Percentiles rank a stretch among this genome's conserved stretches.
phyloP scores from a whole-genome alignment of 345 rosid species.

The Excoecaria cochinchinensis region DNA sequence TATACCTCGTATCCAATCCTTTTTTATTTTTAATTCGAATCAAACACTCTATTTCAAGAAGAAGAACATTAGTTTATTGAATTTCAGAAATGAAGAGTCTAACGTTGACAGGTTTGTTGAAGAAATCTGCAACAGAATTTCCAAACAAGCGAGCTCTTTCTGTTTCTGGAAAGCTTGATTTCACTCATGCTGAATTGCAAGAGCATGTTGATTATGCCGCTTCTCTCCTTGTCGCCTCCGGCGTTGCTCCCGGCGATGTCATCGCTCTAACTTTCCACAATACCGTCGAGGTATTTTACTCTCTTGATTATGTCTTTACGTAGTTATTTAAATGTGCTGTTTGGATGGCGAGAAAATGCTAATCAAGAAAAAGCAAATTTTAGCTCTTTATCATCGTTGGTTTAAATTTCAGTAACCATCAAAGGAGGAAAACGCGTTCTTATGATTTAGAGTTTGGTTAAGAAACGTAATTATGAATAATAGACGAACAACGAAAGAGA shows the following conservation, averaged over 20 bases:
- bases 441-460: not conserved
- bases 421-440: too few species aligned
- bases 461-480: not conserved
- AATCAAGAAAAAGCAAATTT: not conserved
- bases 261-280: conserved; percentile 71
- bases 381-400: not conserved
- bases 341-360: conserved; percentile 4
- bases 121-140: conserved; percentile 42
- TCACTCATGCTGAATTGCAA: conserved; percentile 41
- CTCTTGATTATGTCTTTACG: not conserved
- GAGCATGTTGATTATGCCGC: conserved; percentile 55
- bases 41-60: too few species aligned
- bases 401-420: too few species aligned
- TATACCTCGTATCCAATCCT: not conserved
- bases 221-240: conserved; percentile 48
- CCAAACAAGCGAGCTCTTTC: conserved; percentile 45
- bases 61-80: not conserved
- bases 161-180: conserved; percentile 42
- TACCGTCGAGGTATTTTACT: conserved; percentile 54
- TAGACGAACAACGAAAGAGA: too few species aligned
- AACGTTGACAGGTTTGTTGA: conserved; percentile 48
- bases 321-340: not conserved
- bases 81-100: conserved; percentile 30
- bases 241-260: conserved; percentile 51
- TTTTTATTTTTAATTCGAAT: not conserved